Base-by-base conservation (phyloP, 129 eudicot genomes). In the Saussurea involucrata region DNA sequence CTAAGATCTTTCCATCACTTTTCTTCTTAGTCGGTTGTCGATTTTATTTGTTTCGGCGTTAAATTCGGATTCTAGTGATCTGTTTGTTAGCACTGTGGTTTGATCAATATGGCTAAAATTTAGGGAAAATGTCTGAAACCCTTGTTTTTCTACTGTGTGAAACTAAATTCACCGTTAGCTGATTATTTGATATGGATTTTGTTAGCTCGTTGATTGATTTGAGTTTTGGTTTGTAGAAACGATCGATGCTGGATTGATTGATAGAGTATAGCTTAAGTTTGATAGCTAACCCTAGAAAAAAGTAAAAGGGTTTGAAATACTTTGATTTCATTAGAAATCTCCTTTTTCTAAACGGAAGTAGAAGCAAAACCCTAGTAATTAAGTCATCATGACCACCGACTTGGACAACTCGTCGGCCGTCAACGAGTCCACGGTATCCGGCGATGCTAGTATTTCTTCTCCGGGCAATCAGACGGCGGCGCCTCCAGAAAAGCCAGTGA, bases 371-470 rank as follows among this genome's bases (percentile, higher is more conserved):
- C 78, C 65, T 68, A 70, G 72, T 40, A 58, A 55, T 71, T 76
- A 28, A 72, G 73, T 76, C 34, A 55, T 36, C 75, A 90, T 90
- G 96, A 81, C 84, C 33, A 79, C 76, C 17, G 88, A 88, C 12
- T 24, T 84, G 34, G 91, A 88, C 17, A 85, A 76, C 72, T 75
- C 85, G 60, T 83, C 90, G 63, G 75, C 83, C 53, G 78, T 89
- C 83, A 88, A 87, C 70, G 93, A 85, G 42, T 87, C 94, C 68
- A 75, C 92, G 0, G 93, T 75, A 25, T 87, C 97, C 64, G 95
- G 92, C 37, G 97, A 89, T 37, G 90, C 88, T 40, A 86, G 93
- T 70, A 77, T 80, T 9, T 90, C 91, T 40, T 93, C 98, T 57
- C 80, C 88, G 18, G 95, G 88, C 2, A 78, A 90, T 81, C 92